Evolutionary conservation across 1,284 basidiomycete genomes (phyloP).

Genomic region (Leccinum griseonigrum): DNA sequence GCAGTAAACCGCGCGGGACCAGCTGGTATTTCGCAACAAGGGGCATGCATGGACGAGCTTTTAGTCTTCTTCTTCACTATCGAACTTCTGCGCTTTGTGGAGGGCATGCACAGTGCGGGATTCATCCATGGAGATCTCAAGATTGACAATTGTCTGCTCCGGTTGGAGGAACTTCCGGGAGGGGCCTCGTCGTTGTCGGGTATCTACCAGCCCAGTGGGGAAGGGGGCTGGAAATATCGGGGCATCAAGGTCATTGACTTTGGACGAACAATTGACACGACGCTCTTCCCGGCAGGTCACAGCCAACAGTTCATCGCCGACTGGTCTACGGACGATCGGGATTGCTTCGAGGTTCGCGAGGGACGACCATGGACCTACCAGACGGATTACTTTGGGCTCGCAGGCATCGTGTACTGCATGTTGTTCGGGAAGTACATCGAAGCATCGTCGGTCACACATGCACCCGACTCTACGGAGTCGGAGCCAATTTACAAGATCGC

Average conservation of each 20-base stretch:
- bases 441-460: conserved; percentile 50
- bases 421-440: conserved; percentile 96
- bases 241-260: conserved; percentile 96
- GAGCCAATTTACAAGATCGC: conserved; percentile 60
- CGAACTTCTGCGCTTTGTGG: conserved; percentile 83
- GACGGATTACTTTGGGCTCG: conserved; percentile 94
- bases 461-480: conserved; percentile 33
- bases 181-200: conserved; percentile 70
- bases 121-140: conserved; percentile 99
- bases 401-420: conserved; percentile 92
- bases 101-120: conserved; percentile 76
- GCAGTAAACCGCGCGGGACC: conserved; percentile 83
- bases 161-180: conserved; percentile 81
- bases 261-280: conserved; percentile 88
- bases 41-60: conserved; percentile 89
- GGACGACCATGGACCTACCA: conserved; percentile 89
- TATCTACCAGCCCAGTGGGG: conserved; percentile 74
- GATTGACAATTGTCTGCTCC: conserved; percentile 96
- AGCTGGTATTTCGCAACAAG: conserved; percentile 69
- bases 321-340: conserved; percentile 84
- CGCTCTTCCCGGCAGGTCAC: conserved; percentile 63
- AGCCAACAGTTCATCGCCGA: conserved; percentile 82
- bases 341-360: conserved; percentile 89
- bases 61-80: conserved; percentile 94
- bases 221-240: conserved; percentile 82